Evolutionary conservation across 2,329 filamentous ascomycete genomes (phyloP).

Genomic region (Nectriaceae sp.): DNA sequence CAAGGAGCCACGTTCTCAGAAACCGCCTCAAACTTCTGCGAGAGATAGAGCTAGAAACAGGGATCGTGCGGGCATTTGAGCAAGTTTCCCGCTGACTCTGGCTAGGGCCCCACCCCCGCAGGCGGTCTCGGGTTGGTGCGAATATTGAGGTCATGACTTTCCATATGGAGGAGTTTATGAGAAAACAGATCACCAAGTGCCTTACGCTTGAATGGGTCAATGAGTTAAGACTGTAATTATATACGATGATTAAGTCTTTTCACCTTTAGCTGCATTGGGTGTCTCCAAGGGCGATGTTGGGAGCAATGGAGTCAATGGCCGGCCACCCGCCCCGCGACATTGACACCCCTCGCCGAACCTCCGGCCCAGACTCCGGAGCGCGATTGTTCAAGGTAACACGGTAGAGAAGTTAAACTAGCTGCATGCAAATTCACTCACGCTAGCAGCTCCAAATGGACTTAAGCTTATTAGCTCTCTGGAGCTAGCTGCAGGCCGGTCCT

Average conservation of each 20-base stretch:
- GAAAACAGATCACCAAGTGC: neutral
- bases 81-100: constrained; percentile 37
- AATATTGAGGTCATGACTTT: neutral
- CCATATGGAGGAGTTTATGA: neutral
- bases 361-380: constrained; percentile 7
- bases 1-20: too few relatives aligned
- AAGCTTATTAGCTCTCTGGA: constrained; percentile 6
- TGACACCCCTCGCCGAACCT: constrained; percentile 19
- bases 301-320: constrained; percentile 5
- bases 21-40: too few relatives aligned
- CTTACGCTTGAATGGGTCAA: too few relatives aligned
- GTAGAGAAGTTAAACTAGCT: neutral
- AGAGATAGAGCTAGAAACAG: constrained; percentile 3
- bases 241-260: too few relatives aligned
- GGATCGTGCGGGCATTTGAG: constrained; percentile 41
- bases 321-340: constrained; percentile 16
- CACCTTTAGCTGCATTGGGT: too few relatives aligned
- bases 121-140: constrained; percentile 3
- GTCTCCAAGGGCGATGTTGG: too few relatives aligned
- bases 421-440: constrained; percentile 8
- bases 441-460: constrained; percentile 8
- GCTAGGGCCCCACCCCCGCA: constrained; percentile 14
- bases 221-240: too few relatives aligned
- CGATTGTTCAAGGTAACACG: neutral
- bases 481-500: neutral